Percentiles rank a stretch among this genome's conserved stretches.
Conservation (phyloP, 768 basidiomycete genomes). For the Amanita rubescens region DNA sequence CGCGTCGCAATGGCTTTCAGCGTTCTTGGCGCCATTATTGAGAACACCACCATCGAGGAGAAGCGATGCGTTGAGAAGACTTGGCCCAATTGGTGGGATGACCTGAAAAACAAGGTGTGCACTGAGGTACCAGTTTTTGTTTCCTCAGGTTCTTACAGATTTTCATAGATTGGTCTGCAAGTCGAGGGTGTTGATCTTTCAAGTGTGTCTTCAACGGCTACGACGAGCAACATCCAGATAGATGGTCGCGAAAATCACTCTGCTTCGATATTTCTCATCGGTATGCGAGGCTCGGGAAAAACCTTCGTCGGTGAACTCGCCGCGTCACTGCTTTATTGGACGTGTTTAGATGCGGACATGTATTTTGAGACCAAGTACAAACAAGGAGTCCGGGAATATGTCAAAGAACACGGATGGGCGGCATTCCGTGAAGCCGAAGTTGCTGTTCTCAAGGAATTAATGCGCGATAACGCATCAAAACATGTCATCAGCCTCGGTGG, state of each 20-base stretch:
- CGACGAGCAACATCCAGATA: slow-evolving; percentile 31
- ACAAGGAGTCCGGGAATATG: slow-evolving; percentile 64
- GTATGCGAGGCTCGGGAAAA: slow-evolving; percentile 98
- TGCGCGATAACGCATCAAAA: slow-evolving; percentile 45
- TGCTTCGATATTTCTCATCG: slow-evolving; percentile 71
- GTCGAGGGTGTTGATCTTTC: slow-evolving; percentile 81
- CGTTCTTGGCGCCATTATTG: slow-evolving; percentile 70
- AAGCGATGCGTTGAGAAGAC: slow-evolving; percentile 99
- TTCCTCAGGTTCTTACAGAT: not conserved
- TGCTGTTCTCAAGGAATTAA: slow-evolving; percentile 58
- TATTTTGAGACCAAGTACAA: slow-evolving; percentile 62
- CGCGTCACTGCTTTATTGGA: slow-evolving; percentile 62
- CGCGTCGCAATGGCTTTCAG: slow-evolving; percentile 98
- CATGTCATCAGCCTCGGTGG: slow-evolving; percentile 91
- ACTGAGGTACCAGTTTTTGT: not conserved
- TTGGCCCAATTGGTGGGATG: slow-evolving; percentile 99
- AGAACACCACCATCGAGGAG: slow-evolving; percentile 82
- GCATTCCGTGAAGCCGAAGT: slow-evolving; percentile 83
- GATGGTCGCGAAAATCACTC: slow-evolving; percentile 21
- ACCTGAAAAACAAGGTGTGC: slow-evolving; percentile 85
- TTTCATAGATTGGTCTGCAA: slow-evolving; percentile 72
- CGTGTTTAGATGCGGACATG: slow-evolving; percentile 75
- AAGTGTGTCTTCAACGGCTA: slow-evolving; percentile 29
- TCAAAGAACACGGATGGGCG: slow-evolving; percentile 78
- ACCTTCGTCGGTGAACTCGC: slow-evolving; percentile 80